Evolutionary conservation across 202 grass and related monocot species (phyloP), one percentile per base, ranked within the genome.

Genomic region (Setaria viridis): DNA sequence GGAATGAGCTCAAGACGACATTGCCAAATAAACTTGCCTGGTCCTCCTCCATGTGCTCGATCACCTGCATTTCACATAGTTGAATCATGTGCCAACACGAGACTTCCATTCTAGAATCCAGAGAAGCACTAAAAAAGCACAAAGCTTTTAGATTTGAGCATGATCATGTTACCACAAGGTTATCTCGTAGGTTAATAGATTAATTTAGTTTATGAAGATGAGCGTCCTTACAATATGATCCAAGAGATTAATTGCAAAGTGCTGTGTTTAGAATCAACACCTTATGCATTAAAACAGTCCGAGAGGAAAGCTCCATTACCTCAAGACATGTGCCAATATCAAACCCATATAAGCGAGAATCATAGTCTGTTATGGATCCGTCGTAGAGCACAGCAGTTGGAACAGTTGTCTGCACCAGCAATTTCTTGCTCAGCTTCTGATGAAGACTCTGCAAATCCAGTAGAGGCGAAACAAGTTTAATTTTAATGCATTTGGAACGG

Each of bases 251-350:
- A 58, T 47, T 71, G 39, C 80, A 69, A 67, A 42, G 32, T 43
- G 9, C 34, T 3, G 6, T 5, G 54, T 78, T 47, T 84, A 32
- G 50, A 69, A 78, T 12, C 9, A 48, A 47, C 25, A 84, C 11
- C 39, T 51, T 62, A 25, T 48, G 35, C 42, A 70, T 13, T 35
- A 81, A 43, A 81, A 74, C 1, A 81, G 13, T 64, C 62, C 17
- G 25, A 63, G 30, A 54, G 50, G 16, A 37, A 64, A 78, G 46
- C 35, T 70, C 43, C 37, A 33, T 16, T 89, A 98, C 96, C 93
- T 98, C 96, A 75, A 98, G 86, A 48, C 96, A 94, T 74, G 93
- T 98, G 62, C 89, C 96, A 72, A 98, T 92, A 37, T 98, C 93
- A 80, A 92, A 84, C 48, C 94, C 90, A 83, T 85, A 94, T 78